phyloP scores from a whole-genome alignment of 768 basidiomycete species.

The Lentinula sp. region DNA sequence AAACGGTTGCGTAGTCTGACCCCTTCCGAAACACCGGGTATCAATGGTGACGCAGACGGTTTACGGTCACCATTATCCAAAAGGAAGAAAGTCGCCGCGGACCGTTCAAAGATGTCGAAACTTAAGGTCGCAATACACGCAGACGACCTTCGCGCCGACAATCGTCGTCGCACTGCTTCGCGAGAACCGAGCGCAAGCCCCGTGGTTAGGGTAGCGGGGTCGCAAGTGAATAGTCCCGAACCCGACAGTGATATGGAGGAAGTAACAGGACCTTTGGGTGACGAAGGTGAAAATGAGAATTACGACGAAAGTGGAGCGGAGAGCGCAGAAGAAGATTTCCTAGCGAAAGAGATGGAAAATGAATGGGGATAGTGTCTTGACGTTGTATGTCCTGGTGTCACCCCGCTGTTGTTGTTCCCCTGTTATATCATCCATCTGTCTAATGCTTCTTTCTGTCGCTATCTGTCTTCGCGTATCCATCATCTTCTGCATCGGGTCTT shows the following conservation, averaged over 20 bases:
- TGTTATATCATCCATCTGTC: background rate
- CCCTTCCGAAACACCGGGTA: constrained; percentile 48
- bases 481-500: background rate
- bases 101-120: constrained; percentile 58
- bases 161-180: constrained; percentile 24
- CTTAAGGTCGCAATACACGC: constrained; percentile 64
- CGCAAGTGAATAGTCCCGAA: background rate
- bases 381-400: constrained; percentile 1
- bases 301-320: constrained; percentile 44
- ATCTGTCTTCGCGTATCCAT: background rate
- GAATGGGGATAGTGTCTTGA: constrained; percentile 57
- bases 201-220: background rate
- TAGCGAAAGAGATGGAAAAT: constrained; percentile 75
- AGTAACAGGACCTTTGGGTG: constrained; percentile 21
- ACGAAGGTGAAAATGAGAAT: constrained; percentile 32
- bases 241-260: background rate
- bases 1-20: constrained; percentile 72
- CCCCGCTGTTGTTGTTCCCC: background rate
- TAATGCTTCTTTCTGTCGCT: background rate
- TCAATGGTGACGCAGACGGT: constrained; percentile 34
- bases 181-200: constrained; percentile 12
- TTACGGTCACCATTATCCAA: constrained; percentile 72
- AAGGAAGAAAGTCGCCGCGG: constrained; percentile 69
- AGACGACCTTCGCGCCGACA: constrained; percentile 42
- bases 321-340: constrained; percentile 69